Evolutionary conservation across 371 early-diverging fungal species (phyloP), one percentile per base, ranked within the genome.

Genomic region (Mortierella sp.): DNA sequence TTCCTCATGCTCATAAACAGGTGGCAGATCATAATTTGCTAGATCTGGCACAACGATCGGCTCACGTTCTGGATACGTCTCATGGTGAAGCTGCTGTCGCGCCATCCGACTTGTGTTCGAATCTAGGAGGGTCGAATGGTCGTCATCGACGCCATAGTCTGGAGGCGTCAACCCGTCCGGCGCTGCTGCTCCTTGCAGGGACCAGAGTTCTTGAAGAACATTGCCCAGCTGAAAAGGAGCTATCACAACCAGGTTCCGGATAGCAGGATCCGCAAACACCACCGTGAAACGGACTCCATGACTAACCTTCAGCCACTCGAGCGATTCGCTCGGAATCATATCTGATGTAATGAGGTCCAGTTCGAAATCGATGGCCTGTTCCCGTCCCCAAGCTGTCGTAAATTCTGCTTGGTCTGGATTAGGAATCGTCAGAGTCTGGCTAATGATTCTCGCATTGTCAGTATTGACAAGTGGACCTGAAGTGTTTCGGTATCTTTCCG

Each of bases 261-360:
- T 23, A 5, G 17, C n/a, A 1, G 69, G 31, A n/a, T 64, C 69
- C 2, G 61, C 69, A 69, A 75, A 75, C 26, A 64, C 55, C 4
- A 69, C 52, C 0, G 76, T 75, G 23, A 75, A 51, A 27, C 69
- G 69, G 6, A 75, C 44, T 1, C 64, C 61, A 42, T 75, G 76
- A 6, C 42, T 34, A 21, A 75, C 44, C 17, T 62, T 41, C 4
- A 69, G 14, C 69, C 69, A 75, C 7, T 26, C 49, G 1, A 68
- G 12, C 2, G 43, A 28, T 19, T 75, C 76, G 21, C 50, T 53
- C 6, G 76, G 70, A 9, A 50, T 4, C 9, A 73, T n/a, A 1
- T 64, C 52, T 14, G n/a, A 14, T 15, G 55, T 21, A 2, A 62
- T 39, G 6, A 73, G 47, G 2, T 58, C 50, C 19, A 75, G 17